Base-by-base conservation (phyloP, 2,329 filamentous ascomycete genomes). In the Amesomyces nigricolor region DNA sequence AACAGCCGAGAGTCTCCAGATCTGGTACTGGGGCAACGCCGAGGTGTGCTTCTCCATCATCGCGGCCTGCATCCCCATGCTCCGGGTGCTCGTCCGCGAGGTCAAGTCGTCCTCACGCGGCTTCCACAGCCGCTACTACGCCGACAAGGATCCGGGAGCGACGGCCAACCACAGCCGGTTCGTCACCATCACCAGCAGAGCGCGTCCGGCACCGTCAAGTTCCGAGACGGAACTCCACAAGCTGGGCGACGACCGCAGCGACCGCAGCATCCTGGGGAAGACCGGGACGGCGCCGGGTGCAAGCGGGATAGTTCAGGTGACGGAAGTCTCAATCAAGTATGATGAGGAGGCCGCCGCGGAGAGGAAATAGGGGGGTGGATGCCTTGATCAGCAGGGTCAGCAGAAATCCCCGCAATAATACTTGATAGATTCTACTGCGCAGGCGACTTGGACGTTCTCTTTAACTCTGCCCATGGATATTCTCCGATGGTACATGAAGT, bases 11-110 rank as follows among this genome's bases (percentile, higher is more conserved):
- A 47, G 35, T 2, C 51, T 58, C 37, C 29, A 50, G 17, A 47
- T 58, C 43, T 58, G 51, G 51, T 40, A 51, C 42, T 54, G 51
- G 56, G 37, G 43, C 51, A 44, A 51, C 47, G 51, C 51, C 47
- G 51, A 58, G 35, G 37, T 47, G 11, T 47, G 47, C 37, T 19
- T 47, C 10, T 54, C 56, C 38, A 51, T 58, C 37, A 40, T 58
- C 29, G 56, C 56, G 43, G 51, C 56, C 47, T 47, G 47, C n/a
- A 54, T 58, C 43, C 56, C 56, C 19, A 58, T 58, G 56, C 56
- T 58, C 7, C 56, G 56, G 17, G 56, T 58, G 35, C 47, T 58
- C 38, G 45, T 53, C 19, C 48, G 52, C 14, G 56, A 58, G 14
- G 52, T 26, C 48, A 55, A 58, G 45, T 44, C 44, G 3, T 35